Percentiles rank a stretch among this genome's conserved stretches.
These are phyloP conservation scores for Citrullus colocynthis DNA, from an alignment of 306 rosid genomes.

Conservation along the genomic window DNA sequence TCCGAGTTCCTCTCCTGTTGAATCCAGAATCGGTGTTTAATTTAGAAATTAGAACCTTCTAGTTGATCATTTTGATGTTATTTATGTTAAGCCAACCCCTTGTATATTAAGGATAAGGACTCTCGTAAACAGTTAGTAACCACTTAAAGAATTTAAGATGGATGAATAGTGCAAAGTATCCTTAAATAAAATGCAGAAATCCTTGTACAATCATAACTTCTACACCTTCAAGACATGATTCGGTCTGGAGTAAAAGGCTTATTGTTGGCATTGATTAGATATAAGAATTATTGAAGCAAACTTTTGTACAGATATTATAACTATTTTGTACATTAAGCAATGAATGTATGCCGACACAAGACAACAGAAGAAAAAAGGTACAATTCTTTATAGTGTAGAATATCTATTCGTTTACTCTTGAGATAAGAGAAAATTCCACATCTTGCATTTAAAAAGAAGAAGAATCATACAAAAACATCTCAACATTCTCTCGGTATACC, in stretches of 20 bases:
- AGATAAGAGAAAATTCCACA: not conserved
- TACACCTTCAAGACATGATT: not conserved
- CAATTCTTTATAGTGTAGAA: not conserved
- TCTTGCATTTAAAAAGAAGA: not conserved
- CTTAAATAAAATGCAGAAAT: not conserved
- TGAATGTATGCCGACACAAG: not conserved
- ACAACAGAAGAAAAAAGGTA: not conserved
- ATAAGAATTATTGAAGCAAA: not conserved
- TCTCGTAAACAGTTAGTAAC: not conserved
- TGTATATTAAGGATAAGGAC: not conserved
- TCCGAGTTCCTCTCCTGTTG: not conserved
- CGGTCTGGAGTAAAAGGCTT: not conserved
- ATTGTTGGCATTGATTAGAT: not conserved
- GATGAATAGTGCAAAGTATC: not conserved
- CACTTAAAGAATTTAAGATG: not conserved
- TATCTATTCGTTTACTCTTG: not conserved
- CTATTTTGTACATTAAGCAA: not conserved
- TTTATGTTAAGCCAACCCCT: not conserved
- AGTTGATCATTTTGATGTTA: not conserved
- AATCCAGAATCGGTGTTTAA: slow-evolving; percentile 1
- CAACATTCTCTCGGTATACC: not conserved
- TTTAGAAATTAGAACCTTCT: not conserved
- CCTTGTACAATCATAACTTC: not conserved
- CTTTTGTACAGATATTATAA: not conserved
- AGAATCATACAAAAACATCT: not conserved